phyloP scores from a whole-genome alignment of 108 stramenopile genomes.

The Cyclotella kingstonii region DNA sequence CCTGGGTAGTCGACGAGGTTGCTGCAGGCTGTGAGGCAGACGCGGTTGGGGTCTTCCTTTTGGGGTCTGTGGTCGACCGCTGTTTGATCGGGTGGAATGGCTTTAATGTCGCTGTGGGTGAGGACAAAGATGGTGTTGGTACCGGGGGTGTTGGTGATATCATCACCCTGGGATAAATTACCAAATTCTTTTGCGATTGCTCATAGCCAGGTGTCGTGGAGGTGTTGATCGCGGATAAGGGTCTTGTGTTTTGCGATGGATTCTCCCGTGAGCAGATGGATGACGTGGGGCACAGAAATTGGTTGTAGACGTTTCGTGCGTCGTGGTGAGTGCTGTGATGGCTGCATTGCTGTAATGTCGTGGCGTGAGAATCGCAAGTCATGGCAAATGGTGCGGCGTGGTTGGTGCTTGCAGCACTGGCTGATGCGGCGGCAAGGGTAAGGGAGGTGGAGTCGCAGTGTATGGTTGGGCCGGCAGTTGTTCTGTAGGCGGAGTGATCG shows the following conservation, averaged over 20 bases:
- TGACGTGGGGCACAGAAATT: constrained; percentile 1
- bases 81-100: constrained; percentile 12
- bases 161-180: constrained; percentile 6
- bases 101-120: constrained; percentile 6
- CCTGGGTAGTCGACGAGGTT: constrained; percentile 3
- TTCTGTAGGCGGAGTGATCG: no score
- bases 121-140: constrained; percentile 17
- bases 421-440: neutral
- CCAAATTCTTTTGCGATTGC: constrained; percentile 22
- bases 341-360: neutral
- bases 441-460: neutral
- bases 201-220: neutral
- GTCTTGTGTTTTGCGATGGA: neutral
- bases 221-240: neutral
- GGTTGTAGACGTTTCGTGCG: neutral
- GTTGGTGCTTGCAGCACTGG: neutral
- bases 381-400: neutral
- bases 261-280: constrained; percentile 9
- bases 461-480: neutral
- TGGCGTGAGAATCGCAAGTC: neutral
- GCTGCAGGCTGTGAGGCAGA: constrained; percentile 34
- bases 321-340: neutral
- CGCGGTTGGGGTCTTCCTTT: constrained; percentile 19
- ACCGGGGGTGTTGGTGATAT: neutral
- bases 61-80: constrained; percentile 20